These are phyloP conservation scores for Serendipita indica DNA, from an alignment of 768 basidiomycete species.

Conservation along the genomic window DNA sequence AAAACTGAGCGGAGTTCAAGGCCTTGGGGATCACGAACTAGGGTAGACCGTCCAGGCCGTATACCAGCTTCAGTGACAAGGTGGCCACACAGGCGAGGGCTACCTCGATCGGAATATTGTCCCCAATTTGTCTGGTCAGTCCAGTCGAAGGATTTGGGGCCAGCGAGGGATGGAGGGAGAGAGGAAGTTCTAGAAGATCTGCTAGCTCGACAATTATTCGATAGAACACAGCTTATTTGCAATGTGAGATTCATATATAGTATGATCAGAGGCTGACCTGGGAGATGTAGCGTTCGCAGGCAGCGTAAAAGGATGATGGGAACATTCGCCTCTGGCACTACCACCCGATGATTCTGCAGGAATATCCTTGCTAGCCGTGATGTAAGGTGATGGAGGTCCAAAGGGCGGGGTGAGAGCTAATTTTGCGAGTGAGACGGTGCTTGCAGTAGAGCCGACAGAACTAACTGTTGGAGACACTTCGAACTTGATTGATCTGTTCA, in stretches of 20 bases:
- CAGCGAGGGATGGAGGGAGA: constrained; percentile 43
- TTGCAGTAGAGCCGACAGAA: constrained; percentile 5
- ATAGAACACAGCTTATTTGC: constrained; percentile 63
- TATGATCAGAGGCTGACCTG: constrained; percentile 12
- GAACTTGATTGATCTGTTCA: constrained; percentile 52
- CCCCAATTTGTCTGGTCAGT: constrained; percentile 37
- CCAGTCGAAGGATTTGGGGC: constrained; percentile 29
- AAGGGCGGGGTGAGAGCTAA: constrained; percentile 50
- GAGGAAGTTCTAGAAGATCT: constrained; percentile 38
- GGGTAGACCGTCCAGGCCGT: constrained; percentile 58
- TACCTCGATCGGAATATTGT: constrained; percentile 56
- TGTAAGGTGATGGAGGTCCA: constrained; percentile 42
- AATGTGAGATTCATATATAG: constrained; percentile 15
- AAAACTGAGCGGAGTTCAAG: no score
- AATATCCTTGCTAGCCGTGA: constrained; percentile 48
- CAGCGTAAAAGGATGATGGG: constrained; percentile 68
- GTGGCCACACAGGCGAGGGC: constrained; percentile 44
- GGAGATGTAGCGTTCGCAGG: constrained; percentile 28
- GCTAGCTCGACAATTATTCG: constrained; percentile 44
- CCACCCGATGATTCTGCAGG: constrained; percentile 38
- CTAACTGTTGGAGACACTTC: constrained; percentile 60
- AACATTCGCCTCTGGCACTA: constrained; percentile 59
- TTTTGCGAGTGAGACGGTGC: not conserved
- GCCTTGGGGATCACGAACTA: constrained; percentile 40
- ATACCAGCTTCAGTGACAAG: constrained; percentile 68